Percentiles rank a stretch among this genome's conserved stretches.
Evolutionary conservation across 768 basidiomycete species (phyloP).

Genomic region (Tephrocybe sp.): DNA sequence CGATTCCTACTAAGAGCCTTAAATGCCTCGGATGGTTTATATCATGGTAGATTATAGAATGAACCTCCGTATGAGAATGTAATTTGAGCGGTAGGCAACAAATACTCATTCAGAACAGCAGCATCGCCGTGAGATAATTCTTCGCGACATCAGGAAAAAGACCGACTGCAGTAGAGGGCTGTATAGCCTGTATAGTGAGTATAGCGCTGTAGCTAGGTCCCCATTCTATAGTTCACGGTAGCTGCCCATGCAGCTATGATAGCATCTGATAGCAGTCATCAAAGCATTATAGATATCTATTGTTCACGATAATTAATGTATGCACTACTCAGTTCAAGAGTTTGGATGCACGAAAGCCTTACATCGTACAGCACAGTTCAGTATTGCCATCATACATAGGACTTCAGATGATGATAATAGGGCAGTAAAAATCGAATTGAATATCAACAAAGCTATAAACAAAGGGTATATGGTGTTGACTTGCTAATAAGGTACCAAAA

Average conservation of each 20-base stretch:
- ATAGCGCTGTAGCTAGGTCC: not conserved
- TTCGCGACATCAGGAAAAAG: constrained; percentile 1
- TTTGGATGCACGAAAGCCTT: too few species aligned
- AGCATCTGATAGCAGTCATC: not conserved
- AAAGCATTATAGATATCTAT: not conserved
- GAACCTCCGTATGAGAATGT: too few species aligned
- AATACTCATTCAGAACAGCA: too few species aligned
- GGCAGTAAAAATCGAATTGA: not conserved
- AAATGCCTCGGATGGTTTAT: too few species aligned
- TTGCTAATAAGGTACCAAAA: too few species aligned
- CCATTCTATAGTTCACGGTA: not conserved
- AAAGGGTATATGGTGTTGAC: not conserved
- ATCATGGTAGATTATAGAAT: too few species aligned
- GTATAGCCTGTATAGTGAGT: not conserved
- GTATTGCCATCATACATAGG: too few species aligned
- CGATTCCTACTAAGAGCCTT: too few species aligned
- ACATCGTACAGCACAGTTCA: too few species aligned
- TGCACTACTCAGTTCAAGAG: not conserved
- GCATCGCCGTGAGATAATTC: too few species aligned
- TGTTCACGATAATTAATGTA: not conserved
- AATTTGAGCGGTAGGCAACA: too few species aligned
- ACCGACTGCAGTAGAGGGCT: not conserved
- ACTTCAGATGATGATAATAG: too few species aligned
- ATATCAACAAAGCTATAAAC: not conserved
- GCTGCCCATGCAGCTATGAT: not conserved